These are phyloP conservation scores for Benincasa hispida DNA, from an alignment of 306 rosid genomes.

Conservation along the genomic window DNA sequence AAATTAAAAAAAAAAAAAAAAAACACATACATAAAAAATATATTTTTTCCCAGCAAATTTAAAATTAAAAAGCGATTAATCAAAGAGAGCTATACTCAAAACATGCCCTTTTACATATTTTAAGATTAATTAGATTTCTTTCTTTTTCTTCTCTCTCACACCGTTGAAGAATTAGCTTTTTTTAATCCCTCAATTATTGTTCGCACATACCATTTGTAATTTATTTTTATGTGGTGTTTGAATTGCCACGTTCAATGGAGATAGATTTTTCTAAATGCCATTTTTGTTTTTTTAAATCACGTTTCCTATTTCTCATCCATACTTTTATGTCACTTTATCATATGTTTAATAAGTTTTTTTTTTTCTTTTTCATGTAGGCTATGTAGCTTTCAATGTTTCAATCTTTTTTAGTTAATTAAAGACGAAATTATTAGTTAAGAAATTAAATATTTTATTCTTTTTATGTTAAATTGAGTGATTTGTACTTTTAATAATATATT, in stretches of 20 bases:
- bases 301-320: neutral
- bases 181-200: neutral
- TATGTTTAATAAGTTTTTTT: neutral
- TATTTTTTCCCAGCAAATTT: too few species aligned
- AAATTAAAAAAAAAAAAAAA: too few species aligned
- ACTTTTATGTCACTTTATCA: neutral
- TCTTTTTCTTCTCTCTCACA: too few species aligned
- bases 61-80: too few species aligned
- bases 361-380: neutral
- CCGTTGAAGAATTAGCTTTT: too few species aligned
- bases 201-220: neutral
- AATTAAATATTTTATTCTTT: neutral
- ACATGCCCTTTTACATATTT: neutral
- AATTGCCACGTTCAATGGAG: neutral
- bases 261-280: neutral
- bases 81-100: too few species aligned
- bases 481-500: too few species aligned
- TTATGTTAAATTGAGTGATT: neutral
- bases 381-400: neutral
- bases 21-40: too few species aligned
- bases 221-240: neutral
- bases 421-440: neutral
- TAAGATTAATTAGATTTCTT: neutral
- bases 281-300: neutral
- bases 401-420: neutral